Conservation (phyloP, 331 rosid species). For the Rosa hybrid region DNA sequence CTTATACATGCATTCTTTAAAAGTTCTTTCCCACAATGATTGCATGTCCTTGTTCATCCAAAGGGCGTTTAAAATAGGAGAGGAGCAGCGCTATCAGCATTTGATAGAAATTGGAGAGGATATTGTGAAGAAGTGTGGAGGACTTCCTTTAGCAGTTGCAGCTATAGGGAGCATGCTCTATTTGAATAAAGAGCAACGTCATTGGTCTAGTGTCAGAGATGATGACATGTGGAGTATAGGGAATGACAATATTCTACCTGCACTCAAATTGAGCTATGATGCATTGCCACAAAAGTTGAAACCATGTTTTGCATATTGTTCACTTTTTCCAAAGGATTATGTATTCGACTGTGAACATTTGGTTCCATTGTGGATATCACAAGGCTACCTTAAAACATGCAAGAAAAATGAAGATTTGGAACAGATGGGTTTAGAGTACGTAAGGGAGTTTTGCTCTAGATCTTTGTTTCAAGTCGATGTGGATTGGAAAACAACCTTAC, state of each 20-base stretch:
- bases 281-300: neutral
- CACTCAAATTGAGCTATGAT: too few species aligned
- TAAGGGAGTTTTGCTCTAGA: slow-evolving; percentile 18
- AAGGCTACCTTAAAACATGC: slow-evolving; percentile 20
- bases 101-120: neutral
- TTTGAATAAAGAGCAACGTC: too few species aligned
- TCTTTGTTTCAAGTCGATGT: slow-evolving; percentile 30
- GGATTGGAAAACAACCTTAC: fast-evolving
- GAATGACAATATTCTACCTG: too few species aligned
- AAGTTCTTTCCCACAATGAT: too few species aligned
- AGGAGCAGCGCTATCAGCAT: neutral
- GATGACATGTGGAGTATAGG: too few species aligned
- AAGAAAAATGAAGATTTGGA: neutral
- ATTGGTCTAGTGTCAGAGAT: too few species aligned
- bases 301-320: neutral
- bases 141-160: too few species aligned
- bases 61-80: neutral
- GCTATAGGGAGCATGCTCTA: too few species aligned
- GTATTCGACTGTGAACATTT: neutral
- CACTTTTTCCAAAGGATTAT: neutral
- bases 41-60: too few species aligned
- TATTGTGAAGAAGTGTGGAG: too few species aligned
- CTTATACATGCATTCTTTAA: too few species aligned
- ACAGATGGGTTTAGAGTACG: slow-evolving; percentile 14
- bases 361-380: slow-evolving; percentile 16